Evolutionary conservation across 2,329 filamentous ascomycete species (phyloP).

Genomic region (Fusarium udum): DNA sequence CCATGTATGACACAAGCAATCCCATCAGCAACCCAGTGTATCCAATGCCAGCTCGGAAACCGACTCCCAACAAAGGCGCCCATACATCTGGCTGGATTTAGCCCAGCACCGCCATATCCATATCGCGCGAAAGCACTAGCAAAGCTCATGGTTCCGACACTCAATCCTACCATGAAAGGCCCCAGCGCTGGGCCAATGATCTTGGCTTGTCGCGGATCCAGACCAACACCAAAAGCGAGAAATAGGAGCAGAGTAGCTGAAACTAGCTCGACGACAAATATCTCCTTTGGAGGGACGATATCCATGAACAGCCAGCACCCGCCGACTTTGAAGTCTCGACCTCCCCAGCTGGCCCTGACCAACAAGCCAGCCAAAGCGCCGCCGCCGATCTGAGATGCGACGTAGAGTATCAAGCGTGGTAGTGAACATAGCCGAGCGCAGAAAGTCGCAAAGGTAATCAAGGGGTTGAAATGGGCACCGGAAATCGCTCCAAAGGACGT

Average conservation of each 20-base stretch:
- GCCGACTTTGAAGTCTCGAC: slow-evolving; percentile 41
- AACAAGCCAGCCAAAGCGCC: slow-evolving; percentile 47
- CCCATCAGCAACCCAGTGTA: slow-evolving; percentile 37
- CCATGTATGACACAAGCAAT: slow-evolving; percentile 30
- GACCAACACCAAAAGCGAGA: slow-evolving; percentile 62
- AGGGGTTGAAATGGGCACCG: slow-evolving; percentile 64
- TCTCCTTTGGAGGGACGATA: slow-evolving; percentile 40
- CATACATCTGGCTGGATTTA: slow-evolving; percentile 40
- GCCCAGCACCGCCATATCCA: slow-evolving; percentile 36
- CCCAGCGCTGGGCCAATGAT: slow-evolving; percentile 60
- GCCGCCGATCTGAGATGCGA: slow-evolving; percentile 58
- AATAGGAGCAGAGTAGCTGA: slow-evolving; percentile 58
- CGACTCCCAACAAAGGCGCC: slow-evolving; percentile 32
- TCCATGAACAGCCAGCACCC: slow-evolving; percentile 44
- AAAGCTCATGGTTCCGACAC: slow-evolving; percentile 50
- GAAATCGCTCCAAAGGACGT: slow-evolving; percentile 58
- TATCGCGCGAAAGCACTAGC: slow-evolving; percentile 44
- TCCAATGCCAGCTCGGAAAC: slow-evolving; percentile 40
- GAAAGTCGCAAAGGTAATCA: slow-evolving; percentile 64
- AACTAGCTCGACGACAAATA: slow-evolving; percentile 60
- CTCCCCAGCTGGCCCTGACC: slow-evolving; percentile 44
- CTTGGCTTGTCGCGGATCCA: slow-evolving; percentile 61
- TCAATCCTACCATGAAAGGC: slow-evolving; percentile 59
- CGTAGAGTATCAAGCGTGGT: slow-evolving; percentile 59
- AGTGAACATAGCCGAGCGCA: slow-evolving; percentile 60